These are phyloP conservation scores for Veloboletus limbatus DNA, from an alignment of 1,284 basidiomycete genomes.

Conservation along the genomic window DNA sequence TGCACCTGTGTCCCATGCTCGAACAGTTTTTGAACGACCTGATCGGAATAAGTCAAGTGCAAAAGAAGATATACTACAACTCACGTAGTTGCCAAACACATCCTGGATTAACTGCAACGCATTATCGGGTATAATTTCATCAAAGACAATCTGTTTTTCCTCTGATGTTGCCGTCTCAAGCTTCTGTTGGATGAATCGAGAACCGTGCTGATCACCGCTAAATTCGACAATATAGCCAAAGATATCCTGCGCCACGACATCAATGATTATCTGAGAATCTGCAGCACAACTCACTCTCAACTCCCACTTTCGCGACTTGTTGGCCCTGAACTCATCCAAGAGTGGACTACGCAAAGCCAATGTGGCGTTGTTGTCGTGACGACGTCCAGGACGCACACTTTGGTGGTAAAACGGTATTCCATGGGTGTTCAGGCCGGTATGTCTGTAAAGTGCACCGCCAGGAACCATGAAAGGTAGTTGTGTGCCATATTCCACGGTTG, in stretches of 20 bases:
- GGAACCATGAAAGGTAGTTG: conserved; percentile 49
- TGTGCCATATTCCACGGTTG: conserved; percentile 45
- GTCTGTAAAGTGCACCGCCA: conserved; percentile 43
- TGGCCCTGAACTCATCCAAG: conserved; percentile 83
- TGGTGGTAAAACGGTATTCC: conserved; percentile 41
- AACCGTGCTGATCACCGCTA: conserved; percentile 91
- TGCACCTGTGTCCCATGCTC: conserved; percentile 84
- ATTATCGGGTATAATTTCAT: conserved; percentile 83
- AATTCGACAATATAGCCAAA: conserved; percentile 89
- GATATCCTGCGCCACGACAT: conserved; percentile 62
- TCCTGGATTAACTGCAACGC: conserved; percentile 84
- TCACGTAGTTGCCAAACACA: conserved; percentile 95
- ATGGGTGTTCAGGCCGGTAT: conserved; percentile 29
- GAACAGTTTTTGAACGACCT: conserved; percentile 95
- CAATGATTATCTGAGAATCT: conserved; percentile 2
- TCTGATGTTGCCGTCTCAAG: conserved; percentile 74
- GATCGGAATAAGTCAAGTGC: conserved; percentile 11
- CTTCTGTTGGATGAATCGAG: conserved; percentile 87
- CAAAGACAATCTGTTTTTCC: conserved; percentile 82
- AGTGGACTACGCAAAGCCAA: conserved; percentile 59
- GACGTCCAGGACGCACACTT: conserved; percentile 41
- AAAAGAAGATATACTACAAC: conserved; percentile 22
- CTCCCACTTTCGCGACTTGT: conserved; percentile 79
- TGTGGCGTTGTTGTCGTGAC: conserved; percentile 37
- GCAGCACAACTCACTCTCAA: conserved; percentile 53